phyloP scores from a whole-genome alignment of 345 rosid genomes.

The Microcos paniculata region DNA sequence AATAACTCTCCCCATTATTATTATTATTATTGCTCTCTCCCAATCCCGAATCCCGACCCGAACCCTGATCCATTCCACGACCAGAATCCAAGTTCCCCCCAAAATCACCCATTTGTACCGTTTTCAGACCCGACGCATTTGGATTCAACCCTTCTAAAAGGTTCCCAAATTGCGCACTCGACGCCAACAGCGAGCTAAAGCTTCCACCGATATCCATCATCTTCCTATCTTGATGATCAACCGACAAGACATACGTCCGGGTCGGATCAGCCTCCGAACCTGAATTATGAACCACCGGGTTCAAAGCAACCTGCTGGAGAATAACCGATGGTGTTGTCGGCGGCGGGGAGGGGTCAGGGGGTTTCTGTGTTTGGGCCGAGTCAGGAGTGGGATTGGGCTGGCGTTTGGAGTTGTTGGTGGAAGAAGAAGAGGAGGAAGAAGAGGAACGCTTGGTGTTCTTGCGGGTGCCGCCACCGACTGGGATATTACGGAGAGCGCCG shows the following conservation, averaged over 20 bases:
- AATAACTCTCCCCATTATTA: slow-evolving; percentile 24
- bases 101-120: slow-evolving; percentile 31
- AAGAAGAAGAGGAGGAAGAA: background rate
- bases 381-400: slow-evolving; percentile 30
- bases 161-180: slow-evolving; percentile 43
- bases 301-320: background rate
- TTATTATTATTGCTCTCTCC: slow-evolving; percentile 22
- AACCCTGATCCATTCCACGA: slow-evolving; percentile 8
- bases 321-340: background rate
- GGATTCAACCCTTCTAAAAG: slow-evolving; percentile 44
- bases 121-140: slow-evolving; percentile 42
- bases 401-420: slow-evolving; percentile 33
- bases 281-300: slow-evolving; percentile 12
- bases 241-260: slow-evolving; percentile 44
- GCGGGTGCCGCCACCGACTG: slow-evolving; percentile 85
- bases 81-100: slow-evolving; percentile 35
- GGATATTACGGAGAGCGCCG: slow-evolving; percentile 87
- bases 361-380: slow-evolving; percentile 23
- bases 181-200: slow-evolving; percentile 56
- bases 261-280: slow-evolving; percentile 35
- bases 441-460: slow-evolving; percentile 57
- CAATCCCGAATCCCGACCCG: slow-evolving; percentile 22
- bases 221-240: slow-evolving; percentile 40
- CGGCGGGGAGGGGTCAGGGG: slow-evolving; percentile 13
- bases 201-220: slow-evolving; percentile 44